phyloP scores from a whole-genome alignment of 176 grass and related monocot species.

The Phoenix dactylifera region DNA sequence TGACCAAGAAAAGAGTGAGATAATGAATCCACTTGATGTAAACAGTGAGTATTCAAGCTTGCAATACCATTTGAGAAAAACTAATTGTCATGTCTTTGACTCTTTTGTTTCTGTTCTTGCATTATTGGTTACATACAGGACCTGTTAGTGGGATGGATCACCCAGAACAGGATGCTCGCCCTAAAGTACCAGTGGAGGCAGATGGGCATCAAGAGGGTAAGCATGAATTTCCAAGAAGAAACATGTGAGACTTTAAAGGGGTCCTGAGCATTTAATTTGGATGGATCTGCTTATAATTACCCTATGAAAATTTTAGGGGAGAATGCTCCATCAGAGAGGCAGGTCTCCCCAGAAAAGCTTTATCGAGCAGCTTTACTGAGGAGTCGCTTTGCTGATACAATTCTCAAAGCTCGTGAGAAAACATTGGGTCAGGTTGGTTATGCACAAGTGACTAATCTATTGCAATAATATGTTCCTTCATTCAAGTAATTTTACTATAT shows the following conservation, averaged over 20 bases:
- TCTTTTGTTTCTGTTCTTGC: not conserved
- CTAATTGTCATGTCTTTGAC: too few species aligned
- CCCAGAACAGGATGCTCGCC: slow-evolving; percentile 37
- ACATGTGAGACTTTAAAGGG: slow-evolving; percentile 28
- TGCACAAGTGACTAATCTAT: too few species aligned
- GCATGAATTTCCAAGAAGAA: slow-evolving; percentile 29
- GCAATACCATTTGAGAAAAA: too few species aligned
- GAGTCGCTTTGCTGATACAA: slow-evolving; percentile 93
- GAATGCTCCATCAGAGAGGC: slow-evolving; percentile 52
- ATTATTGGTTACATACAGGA: slow-evolving; percentile 28
- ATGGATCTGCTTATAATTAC: slow-evolving; percentile 29
- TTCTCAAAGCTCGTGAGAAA: slow-evolving; percentile 97
- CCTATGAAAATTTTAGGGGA: slow-evolving; percentile 65
- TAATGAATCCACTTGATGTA: slow-evolving; percentile 16
- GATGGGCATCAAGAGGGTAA: slow-evolving; percentile 62
- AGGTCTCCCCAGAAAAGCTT: slow-evolving; percentile 58
- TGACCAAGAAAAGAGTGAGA: slow-evolving; percentile 62
- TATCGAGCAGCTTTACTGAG: slow-evolving; percentile 74
- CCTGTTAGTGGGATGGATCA: slow-evolving; percentile 26
- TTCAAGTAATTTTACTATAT: too few species aligned
- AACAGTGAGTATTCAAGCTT: slow-evolving; percentile 13
- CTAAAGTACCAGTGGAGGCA: slow-evolving; percentile 30
- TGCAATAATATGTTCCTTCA: too few species aligned
- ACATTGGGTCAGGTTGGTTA: slow-evolving; percentile 75
- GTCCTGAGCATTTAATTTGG: slow-evolving; percentile 23